A percentile compares a stretch with the other conserved stretches of the same genome.
Evolutionary conservation across 768 basidiomycete species (phyloP).

Genomic region (Tulasnella sp.): DNA sequence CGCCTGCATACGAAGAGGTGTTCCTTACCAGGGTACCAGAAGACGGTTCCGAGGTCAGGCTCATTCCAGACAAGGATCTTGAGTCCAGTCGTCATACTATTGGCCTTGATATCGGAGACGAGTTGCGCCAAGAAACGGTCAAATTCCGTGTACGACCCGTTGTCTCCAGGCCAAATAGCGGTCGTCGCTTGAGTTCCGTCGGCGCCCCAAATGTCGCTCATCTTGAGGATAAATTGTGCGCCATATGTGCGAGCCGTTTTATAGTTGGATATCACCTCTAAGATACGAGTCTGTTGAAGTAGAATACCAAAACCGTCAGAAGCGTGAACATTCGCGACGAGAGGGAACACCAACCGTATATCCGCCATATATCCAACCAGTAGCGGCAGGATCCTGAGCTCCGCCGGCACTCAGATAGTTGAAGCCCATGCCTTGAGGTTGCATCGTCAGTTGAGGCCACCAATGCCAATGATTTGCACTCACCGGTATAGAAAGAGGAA

Average conservation of each 20-base stretch:
- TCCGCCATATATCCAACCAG: background rate
- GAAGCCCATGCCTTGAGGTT: no score
- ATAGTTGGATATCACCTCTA: slow-evolving; percentile 9
- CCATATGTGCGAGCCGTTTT: slow-evolving; percentile 11
- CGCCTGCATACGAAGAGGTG: no score
- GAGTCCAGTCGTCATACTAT: no score
- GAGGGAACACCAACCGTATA: background rate
- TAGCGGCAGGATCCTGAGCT: no score
- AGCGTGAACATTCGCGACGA: background rate
- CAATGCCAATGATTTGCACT: no score
- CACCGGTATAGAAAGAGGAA: no score
- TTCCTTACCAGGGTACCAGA: no score
- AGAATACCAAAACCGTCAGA: background rate
- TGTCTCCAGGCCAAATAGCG: slow-evolving; percentile 14
- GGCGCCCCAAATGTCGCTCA: slow-evolving; percentile 17
- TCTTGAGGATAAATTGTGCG: slow-evolving; percentile 15
- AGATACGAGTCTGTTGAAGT: slow-evolving; percentile 3
- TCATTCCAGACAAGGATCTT: no score
- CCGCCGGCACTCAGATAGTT: no score
- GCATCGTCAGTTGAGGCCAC: no score
- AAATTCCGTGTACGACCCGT: slow-evolving; percentile 15
- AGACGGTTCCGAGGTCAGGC: no score
- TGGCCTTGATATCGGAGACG: no score
- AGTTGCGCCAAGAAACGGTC: slow-evolving; percentile 3
- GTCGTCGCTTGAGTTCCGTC: slow-evolving; percentile 13